Evolutionary conservation across 2,329 filamentous ascomycete genomes (phyloP).

Genomic region (Scytalidium sp.): DNA sequence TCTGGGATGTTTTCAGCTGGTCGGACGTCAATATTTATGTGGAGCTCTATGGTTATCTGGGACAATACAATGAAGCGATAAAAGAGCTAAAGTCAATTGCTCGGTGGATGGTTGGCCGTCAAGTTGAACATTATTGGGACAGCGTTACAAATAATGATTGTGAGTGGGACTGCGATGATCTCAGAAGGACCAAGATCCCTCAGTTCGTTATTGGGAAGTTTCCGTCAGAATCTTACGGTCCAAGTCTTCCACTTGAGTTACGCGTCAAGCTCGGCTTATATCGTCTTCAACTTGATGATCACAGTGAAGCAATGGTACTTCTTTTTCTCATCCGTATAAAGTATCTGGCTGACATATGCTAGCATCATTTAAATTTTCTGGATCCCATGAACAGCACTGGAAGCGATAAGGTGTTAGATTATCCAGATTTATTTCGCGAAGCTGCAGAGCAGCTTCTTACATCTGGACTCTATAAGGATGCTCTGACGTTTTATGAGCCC

Average conservation of each 20-base stretch:
- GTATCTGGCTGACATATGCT: slow-evolving; percentile 8
- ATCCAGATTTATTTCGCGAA: slow-evolving; percentile 77
- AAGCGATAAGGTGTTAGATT: slow-evolving; percentile 56
- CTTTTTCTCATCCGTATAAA: slow-evolving; percentile 4
- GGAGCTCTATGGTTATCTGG: slow-evolving; percentile 69
- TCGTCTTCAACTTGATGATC: slow-evolving; percentile 67
- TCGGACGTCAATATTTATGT: slow-evolving; percentile 82
- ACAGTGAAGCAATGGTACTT: slow-evolving; percentile 68
- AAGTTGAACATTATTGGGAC: slow-evolving; percentile 76
- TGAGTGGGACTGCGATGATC: slow-evolving; percentile 80
- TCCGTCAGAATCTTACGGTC: slow-evolving; percentile 61
- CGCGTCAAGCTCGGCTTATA: slow-evolving; percentile 81
- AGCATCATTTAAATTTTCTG: slow-evolving; percentile 69
- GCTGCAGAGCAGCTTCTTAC: slow-evolving; percentile 57
- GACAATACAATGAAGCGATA: slow-evolving; percentile 64
- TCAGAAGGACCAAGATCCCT: slow-evolving; percentile 60
- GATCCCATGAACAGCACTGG: slow-evolving; percentile 54
- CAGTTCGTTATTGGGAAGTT: slow-evolving; percentile 57
- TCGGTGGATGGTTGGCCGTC: slow-evolving; percentile 79
- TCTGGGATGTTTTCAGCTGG: slow-evolving; percentile 49
- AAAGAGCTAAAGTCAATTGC: slow-evolving; percentile 67
- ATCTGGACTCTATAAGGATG: slow-evolving; percentile 47
- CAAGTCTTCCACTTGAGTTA: slow-evolving; percentile 74
- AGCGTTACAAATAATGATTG: slow-evolving; percentile 68
- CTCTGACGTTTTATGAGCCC: slow-evolving; percentile 54